Evolutionary conservation across 2,329 filamentous ascomycete species (phyloP).

Genomic region (Aspergillus arachidicola): DNA sequence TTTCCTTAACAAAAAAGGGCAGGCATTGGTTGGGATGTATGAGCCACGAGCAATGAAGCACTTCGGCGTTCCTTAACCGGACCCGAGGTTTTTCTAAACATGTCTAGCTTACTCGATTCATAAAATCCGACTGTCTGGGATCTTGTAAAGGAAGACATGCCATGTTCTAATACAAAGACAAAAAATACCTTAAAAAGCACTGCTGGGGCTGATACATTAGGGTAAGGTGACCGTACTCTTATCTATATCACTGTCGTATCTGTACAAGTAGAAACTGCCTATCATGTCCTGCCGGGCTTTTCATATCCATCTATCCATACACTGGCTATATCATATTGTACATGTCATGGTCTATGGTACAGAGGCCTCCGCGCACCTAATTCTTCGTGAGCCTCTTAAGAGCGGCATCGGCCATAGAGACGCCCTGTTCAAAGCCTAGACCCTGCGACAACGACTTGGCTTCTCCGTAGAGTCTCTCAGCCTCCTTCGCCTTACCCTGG

Average conservation of each 20-base stretch:
- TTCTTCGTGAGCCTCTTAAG: conserved; percentile 34
- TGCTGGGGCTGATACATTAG: neutral
- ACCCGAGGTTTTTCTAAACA: conserved; percentile 35
- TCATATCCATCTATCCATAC: neutral
- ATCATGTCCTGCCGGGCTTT: neutral
- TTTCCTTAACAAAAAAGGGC: conserved; percentile 39
- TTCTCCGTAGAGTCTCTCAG: conserved; percentile 69
- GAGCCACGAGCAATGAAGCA: conserved; percentile 50
- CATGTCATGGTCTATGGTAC: neutral
- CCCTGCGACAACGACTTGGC: conserved; percentile 61
- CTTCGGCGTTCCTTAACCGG: conserved; percentile 24
- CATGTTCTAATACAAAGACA: conserved; percentile 44
- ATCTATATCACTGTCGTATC: neutral
- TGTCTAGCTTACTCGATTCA: conserved; percentile 39
- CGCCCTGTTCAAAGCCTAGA: conserved; percentile 43
- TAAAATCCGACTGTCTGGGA: conserved; percentile 36
- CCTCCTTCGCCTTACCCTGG: conserved; percentile 66
- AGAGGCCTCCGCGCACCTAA: conserved; percentile 8
- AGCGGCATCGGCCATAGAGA: conserved; percentile 31
- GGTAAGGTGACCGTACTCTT: neutral
- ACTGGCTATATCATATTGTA: conserved; percentile 3
- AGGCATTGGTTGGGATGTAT: conserved; percentile 45
- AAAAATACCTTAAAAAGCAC: conserved; percentile 26
- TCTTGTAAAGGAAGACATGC: conserved; percentile 37
- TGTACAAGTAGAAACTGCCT: neutral